These are phyloP conservation scores for Colletotrichum magnum DNA, from an alignment of 2,329 filamentous ascomycete genomes.

Conservation along the genomic window DNA sequence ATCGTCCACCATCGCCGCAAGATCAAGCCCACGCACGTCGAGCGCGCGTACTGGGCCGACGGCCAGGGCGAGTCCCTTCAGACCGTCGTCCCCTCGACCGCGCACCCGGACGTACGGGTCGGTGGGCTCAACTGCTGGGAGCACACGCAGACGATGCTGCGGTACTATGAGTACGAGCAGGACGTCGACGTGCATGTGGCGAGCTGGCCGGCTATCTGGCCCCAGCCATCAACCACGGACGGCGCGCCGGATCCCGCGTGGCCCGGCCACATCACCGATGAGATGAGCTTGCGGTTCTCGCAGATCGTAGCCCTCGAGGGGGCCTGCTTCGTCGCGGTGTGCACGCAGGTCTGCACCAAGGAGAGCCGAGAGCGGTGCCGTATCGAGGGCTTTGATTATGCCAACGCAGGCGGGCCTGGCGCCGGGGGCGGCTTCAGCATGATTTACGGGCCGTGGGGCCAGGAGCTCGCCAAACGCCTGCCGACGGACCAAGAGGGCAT, in stretches of 20 bases:
- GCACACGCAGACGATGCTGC: conserved; percentile 50
- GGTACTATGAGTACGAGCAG: conserved; percentile 46
- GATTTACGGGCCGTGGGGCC: conserved; percentile 50
- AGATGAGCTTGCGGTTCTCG: conserved; percentile 53
- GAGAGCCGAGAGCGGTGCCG: conserved; percentile 48
- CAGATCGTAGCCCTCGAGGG: conserved; percentile 61
- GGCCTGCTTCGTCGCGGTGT: conserved; percentile 58
- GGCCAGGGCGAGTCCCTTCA: conserved; percentile 69
- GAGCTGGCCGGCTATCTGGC: conserved; percentile 50
- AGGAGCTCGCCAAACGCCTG: conserved; percentile 46
- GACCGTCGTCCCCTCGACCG: conserved; percentile 62
- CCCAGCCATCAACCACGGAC: conserved; percentile 37
- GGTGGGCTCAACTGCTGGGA: conserved; percentile 72
- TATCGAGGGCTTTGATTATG: conserved; percentile 40
- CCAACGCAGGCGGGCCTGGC: conserved; percentile 35
- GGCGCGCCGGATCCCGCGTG: conserved; percentile 51
- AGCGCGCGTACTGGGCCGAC: conserved; percentile 66
- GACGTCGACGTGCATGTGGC: conserved; percentile 49
- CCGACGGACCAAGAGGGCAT: conserved; percentile 50
- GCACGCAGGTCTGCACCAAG: conserved; percentile 57
- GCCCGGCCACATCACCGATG: conserved; percentile 53
- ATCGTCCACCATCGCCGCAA: conserved; percentile 63
- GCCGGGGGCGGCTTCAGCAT: conserved; percentile 47
- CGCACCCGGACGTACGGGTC: conserved; percentile 59
- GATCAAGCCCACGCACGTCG: conserved; percentile 66